These are phyloP conservation scores for Saccharomycopsis fodiens DNA, from an alignment of 805 yeast genomes.

Conservation along the genomic window DNA sequence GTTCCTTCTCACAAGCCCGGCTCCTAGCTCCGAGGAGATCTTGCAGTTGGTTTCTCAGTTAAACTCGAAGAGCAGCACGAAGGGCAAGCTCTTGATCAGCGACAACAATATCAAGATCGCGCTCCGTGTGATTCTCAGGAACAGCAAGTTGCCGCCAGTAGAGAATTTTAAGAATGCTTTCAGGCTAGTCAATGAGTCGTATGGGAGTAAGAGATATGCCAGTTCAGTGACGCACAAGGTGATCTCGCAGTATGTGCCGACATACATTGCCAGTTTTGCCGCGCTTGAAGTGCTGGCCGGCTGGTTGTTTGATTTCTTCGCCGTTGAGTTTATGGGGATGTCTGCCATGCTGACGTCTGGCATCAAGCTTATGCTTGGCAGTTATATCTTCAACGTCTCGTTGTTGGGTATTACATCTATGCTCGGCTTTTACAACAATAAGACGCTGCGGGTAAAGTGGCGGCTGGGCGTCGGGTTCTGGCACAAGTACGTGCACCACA, in stretches of 20 bases:
- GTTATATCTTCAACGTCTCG: slow-evolving; percentile 19
- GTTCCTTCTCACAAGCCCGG: slow-evolving; percentile 15
- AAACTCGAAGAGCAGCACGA: neutral
- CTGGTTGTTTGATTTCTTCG: slow-evolving; percentile 6
- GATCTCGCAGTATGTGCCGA: slow-evolving; percentile 12
- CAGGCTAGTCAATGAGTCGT: slow-evolving; percentile 12
- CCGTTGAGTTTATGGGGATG: slow-evolving; percentile 9
- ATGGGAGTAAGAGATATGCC: slow-evolving; percentile 13
- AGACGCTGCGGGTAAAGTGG: slow-evolving; percentile 25
- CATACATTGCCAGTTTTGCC: slow-evolving; percentile 11
- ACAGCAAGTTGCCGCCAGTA: slow-evolving; percentile 7
- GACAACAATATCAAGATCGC: slow-evolving; percentile 18
- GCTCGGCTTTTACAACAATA: slow-evolving; percentile 16
- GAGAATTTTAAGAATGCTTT: slow-evolving; percentile 17
- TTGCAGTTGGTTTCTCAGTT: slow-evolving; percentile 3
- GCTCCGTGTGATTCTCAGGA: slow-evolving; percentile 15
- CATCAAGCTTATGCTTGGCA: slow-evolving; percentile 19
- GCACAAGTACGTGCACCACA: slow-evolving; percentile 27
- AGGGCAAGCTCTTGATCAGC: slow-evolving; percentile 3
- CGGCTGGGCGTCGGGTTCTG: slow-evolving; percentile 28
- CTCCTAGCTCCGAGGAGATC: slow-evolving; percentile 15
- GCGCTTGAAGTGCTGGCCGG: slow-evolving; percentile 9
- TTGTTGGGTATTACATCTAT: slow-evolving; percentile 14
- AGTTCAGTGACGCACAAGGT: slow-evolving; percentile 9
- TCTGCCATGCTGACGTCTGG: slow-evolving; percentile 13